Percentiles rank a stretch among this genome's conserved stretches.
phyloP scores from a whole-genome alignment of 768 basidiomycete genomes.

The Rhodotorula toruloides region DNA sequence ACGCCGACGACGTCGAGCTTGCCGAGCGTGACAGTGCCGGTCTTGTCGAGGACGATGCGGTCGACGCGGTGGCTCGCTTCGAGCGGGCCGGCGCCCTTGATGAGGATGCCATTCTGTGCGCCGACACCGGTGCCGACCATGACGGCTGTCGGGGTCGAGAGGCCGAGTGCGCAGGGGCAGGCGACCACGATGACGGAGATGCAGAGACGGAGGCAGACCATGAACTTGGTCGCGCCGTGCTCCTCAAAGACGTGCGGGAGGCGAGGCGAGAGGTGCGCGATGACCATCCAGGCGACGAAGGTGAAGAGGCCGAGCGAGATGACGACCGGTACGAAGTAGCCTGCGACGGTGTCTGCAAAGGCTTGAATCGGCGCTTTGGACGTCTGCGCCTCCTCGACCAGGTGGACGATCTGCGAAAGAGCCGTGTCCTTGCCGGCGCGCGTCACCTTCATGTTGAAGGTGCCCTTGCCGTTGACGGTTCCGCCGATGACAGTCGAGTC shows the following conservation, averaged over 20 bases:
- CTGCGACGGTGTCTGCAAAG: constrained; percentile 89
- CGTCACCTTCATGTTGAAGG: constrained; percentile 91
- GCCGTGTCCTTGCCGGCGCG: constrained; percentile 96
- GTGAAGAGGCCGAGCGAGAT: constrained; percentile 75
- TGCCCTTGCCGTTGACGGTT: constrained; percentile 93
- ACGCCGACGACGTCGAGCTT: constrained; percentile 74
- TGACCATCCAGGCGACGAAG: constrained; percentile 73
- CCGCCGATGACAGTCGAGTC: constrained; percentile 91
- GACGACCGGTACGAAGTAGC: constrained; percentile 89
- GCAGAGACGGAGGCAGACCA: constrained; percentile 90
- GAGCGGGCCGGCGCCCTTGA: constrained; percentile 92
- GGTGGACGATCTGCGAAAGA: constrained; percentile 87
- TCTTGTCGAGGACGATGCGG: constrained; percentile 88
- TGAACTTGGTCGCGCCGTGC: constrained; percentile 73
- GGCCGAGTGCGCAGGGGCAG: constrained; percentile 92
- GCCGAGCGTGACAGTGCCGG: constrained; percentile 93
- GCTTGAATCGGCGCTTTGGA: constrained; percentile 97
- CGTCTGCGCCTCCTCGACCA: constrained; percentile 97
- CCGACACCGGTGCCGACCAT: constrained; percentile 99
- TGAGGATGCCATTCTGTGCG: constrained; percentile 91
- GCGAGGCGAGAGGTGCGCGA: constrained; percentile 59
- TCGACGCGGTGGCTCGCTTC: constrained; percentile 81
- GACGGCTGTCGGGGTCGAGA: constrained; percentile 95
- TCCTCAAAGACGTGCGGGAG: constrained; percentile 80
- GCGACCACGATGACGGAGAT: constrained; percentile 97